Percentiles rank a stretch among this genome's conserved stretches.
Evolutionary conservation across 331 rosid genomes (phyloP).

Genomic region (Erythrophleum ivorense): DNA sequence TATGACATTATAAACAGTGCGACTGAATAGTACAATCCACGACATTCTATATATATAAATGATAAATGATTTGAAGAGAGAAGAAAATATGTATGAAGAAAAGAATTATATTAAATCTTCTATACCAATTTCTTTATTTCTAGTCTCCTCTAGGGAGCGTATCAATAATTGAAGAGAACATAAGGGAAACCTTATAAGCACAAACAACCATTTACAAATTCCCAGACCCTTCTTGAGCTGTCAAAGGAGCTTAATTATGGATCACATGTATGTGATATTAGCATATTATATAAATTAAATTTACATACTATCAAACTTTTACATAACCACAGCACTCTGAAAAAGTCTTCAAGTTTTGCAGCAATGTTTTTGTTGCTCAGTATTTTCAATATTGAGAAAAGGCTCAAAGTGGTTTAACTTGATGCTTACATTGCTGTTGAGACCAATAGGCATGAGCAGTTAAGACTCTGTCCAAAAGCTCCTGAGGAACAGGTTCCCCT

Average conservation of each 20-base stretch:
- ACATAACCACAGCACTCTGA: constrained; percentile 24
- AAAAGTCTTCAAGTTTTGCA: constrained; percentile 15
- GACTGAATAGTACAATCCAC: no score
- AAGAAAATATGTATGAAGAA: not conserved
- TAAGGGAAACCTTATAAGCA: constrained; percentile 39
- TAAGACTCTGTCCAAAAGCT: constrained; percentile 83
- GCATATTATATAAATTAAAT: constrained; percentile 27
- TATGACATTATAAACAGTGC: no score
- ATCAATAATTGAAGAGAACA: constrained; percentile 30
- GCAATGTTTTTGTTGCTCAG: constrained; percentile 33
- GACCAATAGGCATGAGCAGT: constrained; percentile 87
- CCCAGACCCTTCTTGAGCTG: constrained; percentile 48
- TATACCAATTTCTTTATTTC: constrained; percentile 45
- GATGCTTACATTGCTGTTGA: constrained; percentile 73
- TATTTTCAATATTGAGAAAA: not conserved
- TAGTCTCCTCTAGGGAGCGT: constrained; percentile 39
- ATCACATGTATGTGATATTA: constrained; percentile 29
- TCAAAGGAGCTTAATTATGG: constrained; percentile 31
- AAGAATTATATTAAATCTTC: constrained; percentile 19
- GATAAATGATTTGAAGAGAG: not conserved
- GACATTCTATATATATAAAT: no score
- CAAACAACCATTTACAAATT: constrained; percentile 55
- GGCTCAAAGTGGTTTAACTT: constrained; percentile 54
- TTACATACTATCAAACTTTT: constrained; percentile 44
- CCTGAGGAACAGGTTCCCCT: constrained; percentile 94